phyloP scores from a whole-genome alignment of 148 eudicot species.

The Arbutus unedo region DNA sequence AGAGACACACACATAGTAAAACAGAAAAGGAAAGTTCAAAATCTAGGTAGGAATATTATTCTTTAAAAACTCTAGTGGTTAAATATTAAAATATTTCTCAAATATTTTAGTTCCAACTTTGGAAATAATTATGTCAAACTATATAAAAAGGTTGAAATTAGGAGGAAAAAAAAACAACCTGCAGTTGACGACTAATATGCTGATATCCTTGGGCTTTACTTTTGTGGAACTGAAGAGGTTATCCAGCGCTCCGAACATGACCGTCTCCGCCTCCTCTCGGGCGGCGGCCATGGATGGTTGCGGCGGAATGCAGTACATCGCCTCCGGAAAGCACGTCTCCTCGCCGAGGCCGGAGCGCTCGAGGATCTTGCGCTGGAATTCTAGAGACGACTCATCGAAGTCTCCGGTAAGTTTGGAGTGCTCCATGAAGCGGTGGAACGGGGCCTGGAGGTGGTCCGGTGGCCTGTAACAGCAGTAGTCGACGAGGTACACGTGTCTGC shows the following conservation, averaged over 20 bases:
- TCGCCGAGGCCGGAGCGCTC: conserved; percentile 60
- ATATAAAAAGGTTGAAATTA: no score
- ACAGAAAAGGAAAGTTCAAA: no score
- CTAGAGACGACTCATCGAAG: conserved; percentile 50
- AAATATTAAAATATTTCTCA: no score
- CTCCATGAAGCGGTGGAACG: conserved; percentile 31
- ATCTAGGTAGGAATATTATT: no score
- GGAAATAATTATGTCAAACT: no score
- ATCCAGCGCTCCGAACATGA: conserved; percentile 52
- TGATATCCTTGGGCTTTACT: conserved; percentile 44
- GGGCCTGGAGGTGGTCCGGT: conserved; percentile 31
- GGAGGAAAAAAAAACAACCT: conserved; percentile 5
- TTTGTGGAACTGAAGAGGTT: conserved; percentile 35
- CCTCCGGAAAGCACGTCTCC: conserved; percentile 48
- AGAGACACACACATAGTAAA: no score
- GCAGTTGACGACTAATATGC: conserved; percentile 56
- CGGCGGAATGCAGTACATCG: conserved; percentile 52
- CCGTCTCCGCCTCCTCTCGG: conserved; percentile 49
- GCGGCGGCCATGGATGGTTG: conserved; percentile 57
- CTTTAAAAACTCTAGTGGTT: no score
- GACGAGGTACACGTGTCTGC: conserved; percentile 45
- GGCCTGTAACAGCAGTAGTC: conserved; percentile 55
- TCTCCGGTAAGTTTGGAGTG: conserved; percentile 38
- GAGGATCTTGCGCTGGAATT: conserved; percentile 54
- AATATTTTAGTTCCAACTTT: no score